phyloP scores from a whole-genome alignment of 371 early-diverging fungal species.

The Amoeboradix gromovi region DNA sequence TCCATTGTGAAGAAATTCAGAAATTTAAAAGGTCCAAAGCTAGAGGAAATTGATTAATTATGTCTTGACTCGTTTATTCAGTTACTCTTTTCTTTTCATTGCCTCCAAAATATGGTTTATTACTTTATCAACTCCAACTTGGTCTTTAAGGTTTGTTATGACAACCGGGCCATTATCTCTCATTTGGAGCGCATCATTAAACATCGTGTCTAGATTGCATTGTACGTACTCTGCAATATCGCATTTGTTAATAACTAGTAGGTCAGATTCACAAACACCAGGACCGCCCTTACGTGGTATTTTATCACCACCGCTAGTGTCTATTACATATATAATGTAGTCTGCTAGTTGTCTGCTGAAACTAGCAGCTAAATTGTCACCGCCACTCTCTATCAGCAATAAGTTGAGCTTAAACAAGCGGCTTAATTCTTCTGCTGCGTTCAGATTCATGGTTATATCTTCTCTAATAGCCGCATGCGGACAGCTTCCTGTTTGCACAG shows the following conservation, averaged over 20 bases:
- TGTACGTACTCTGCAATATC: conserved; percentile 62
- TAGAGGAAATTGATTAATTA: too few species aligned
- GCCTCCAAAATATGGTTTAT: conserved; percentile 43
- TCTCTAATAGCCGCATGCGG: conserved; percentile 79
- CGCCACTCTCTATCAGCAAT: conserved; percentile 62
- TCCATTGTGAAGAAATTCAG: too few species aligned
- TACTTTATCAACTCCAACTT: conserved; percentile 46
- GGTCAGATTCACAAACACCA: conserved; percentile 72
- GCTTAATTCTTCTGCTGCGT: conserved; percentile 56
- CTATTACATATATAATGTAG: conserved; percentile 81
- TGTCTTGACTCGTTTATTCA: too few species aligned
- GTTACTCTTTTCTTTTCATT: too few species aligned
- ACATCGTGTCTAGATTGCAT: conserved; percentile 64
- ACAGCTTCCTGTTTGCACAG: conserved; percentile 76
- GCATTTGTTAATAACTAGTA: conserved; percentile 74
- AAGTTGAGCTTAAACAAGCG: conserved; percentile 45
- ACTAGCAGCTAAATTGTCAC: conserved; percentile 74
- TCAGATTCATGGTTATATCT: conserved; percentile 73
- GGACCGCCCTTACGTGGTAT: conserved; percentile 51
- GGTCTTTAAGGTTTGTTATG: conserved; percentile 45
- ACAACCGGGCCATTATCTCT: conserved; percentile 19
- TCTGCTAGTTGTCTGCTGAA: conserved; percentile 59
- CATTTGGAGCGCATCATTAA: conserved; percentile 60
- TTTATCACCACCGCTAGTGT: conserved; percentile 81
- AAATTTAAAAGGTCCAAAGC: too few species aligned